Evolutionary conservation across 164 flowering plant species (phyloP), one percentile per base, ranked within the genome.

Genomic region (Piper longum): DNA sequence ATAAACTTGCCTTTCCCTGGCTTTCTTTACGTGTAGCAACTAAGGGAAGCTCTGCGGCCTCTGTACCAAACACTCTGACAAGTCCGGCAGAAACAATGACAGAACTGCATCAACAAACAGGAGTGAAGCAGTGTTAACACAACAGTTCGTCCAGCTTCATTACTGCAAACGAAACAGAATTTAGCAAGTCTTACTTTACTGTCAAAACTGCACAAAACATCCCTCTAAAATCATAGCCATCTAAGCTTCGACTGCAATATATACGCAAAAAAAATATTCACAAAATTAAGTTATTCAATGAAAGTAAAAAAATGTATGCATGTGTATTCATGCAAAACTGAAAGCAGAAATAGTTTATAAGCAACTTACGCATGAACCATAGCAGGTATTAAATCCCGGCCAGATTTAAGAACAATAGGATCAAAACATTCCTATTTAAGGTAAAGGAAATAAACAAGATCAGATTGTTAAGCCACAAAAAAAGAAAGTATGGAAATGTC

Each of bases 301-400:
- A 45, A 45, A 45, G 3, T 7, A 48, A 48, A 48, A 48, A 48
- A 48, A 48, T 48, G 11, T 6, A 48, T 3, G 11, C 61, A 19
- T 5, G 16, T 16, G 39, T 18, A 26, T 16, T 39, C 7, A 59
- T 12, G 42, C 7, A 56, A 56, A 17, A 17, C 9, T 56, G 59
- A 26, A 56, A 7, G 36, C 17, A 65, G 11, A 19, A 43, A 16
- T 58, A 58, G 16, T 41, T 19, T 16, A 58, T 43, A 54, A 48
- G 14, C 14, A 43, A 66, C 90, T 78, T 78, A 92, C 98, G 97
- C 98, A 72, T 89, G 80, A 52, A 89, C 98, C 98, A 92, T 92
- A 6, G 83, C 77, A 67, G 97, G 96, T 69, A 92, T 81, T 48
- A 92, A 81, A 80, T 92, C 97, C 63, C 87, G 86, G 19, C 95